phyloP scores from a whole-genome alignment of 352 stramenopile genomes.

The Globisporangium viniferum region DNA sequence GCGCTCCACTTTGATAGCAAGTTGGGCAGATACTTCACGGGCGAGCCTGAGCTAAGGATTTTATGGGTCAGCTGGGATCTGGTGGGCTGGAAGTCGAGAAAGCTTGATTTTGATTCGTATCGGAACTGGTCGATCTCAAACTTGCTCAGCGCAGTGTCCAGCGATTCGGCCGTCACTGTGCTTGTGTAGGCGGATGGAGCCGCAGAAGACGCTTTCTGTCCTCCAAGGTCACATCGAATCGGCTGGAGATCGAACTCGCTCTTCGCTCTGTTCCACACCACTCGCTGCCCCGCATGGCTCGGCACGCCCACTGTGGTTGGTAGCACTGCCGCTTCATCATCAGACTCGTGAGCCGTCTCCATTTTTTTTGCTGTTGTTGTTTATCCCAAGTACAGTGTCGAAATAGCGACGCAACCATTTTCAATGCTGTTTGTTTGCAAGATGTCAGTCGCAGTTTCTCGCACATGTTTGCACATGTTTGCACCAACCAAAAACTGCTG shows the following conservation, averaged over 20 bases:
- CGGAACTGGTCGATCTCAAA: not conserved
- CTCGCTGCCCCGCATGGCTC: conserved; percentile 1
- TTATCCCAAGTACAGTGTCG: too few relatives aligned
- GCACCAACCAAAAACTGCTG: too few relatives aligned
- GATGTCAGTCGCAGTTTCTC: too few relatives aligned
- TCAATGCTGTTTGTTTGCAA: too few relatives aligned
- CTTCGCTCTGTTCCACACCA: conserved; percentile 14
- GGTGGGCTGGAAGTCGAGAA: not conserved
- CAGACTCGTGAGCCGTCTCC: not conserved
- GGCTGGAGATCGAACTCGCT: conserved; percentile 9
- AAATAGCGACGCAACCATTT: too few relatives aligned
- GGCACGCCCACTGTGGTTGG: not conserved
- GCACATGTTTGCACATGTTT: too few relatives aligned
- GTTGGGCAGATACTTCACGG: conserved; percentile 4
- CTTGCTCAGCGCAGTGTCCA: not conserved
- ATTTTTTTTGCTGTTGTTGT: not conserved
- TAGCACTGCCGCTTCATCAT: not conserved
- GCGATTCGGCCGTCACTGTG: not conserved
- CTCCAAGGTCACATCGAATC: not conserved
- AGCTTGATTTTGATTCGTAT: not conserved
- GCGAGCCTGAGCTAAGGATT: not conserved
- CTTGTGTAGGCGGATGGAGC: not conserved
- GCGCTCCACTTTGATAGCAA: conserved; percentile 8
- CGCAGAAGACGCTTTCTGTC: not conserved
- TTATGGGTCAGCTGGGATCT: conserved; percentile 1